A percentile compares a stretch with the other conserved stretches of the same genome.
Conservation (phyloP, 1,284 basidiomycete species). For the Cryptococcus floricola region DNA sequence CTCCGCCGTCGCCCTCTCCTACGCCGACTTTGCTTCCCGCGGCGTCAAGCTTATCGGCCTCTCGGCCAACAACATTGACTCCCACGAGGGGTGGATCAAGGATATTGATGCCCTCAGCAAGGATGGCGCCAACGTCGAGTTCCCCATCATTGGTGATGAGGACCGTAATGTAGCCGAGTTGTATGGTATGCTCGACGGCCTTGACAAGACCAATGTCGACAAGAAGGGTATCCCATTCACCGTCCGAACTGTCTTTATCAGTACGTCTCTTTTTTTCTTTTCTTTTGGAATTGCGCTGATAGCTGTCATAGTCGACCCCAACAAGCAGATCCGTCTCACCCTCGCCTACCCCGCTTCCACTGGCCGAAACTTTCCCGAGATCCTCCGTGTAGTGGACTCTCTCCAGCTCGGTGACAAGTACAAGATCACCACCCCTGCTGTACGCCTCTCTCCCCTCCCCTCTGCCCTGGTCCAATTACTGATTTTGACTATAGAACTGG, state of each 20-base stretch:
- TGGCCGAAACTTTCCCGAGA: slow-evolving; percentile 68
- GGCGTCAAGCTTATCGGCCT: slow-evolving; percentile 87
- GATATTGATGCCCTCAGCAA: slow-evolving; percentile 75
- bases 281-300: neutral
- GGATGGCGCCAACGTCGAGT: slow-evolving; percentile 64
- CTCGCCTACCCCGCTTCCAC: slow-evolving; percentile 86
- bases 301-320: slow-evolving; percentile 64
- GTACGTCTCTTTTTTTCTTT: slow-evolving; percentile 18
- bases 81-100: slow-evolving; percentile 84
- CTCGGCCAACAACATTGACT: slow-evolving; percentile 82
- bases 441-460: neutral
- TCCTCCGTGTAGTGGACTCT: slow-evolving; percentile 76
- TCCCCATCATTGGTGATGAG: slow-evolving; percentile 94
- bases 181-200: slow-evolving; percentile 82
- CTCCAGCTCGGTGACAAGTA: slow-evolving; percentile 93
- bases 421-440: slow-evolving; percentile 37
- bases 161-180: slow-evolving; percentile 75
- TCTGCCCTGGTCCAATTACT: slow-evolving; percentile 38
- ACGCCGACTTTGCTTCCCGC: slow-evolving; percentile 78
- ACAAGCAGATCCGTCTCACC: slow-evolving; percentile 83
- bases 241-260: slow-evolving; percentile 89
- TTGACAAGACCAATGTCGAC: slow-evolving; percentile 84
- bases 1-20: slow-evolving; percentile 83
- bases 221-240: slow-evolving; percentile 66
- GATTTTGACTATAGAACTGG: neutral